Base-by-base conservation (phyloP, 208 protist species). In the Trypanosoma brucei region DNA sequence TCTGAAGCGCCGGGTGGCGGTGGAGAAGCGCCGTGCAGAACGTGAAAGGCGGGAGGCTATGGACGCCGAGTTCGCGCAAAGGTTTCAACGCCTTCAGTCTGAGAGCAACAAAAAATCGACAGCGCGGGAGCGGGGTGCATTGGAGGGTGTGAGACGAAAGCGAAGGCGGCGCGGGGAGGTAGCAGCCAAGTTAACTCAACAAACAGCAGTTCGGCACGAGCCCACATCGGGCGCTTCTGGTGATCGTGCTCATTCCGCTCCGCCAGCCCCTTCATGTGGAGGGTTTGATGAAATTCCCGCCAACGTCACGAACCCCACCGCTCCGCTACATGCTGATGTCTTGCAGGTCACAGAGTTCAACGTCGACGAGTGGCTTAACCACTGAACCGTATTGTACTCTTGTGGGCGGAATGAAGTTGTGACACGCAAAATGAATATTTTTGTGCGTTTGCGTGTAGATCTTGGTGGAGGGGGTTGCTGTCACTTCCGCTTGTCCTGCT, bases 1-100 rank as follows among this genome's bases (percentile, higher is more conserved):
- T 39, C 55, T 94, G 42, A 88, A 90, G 73, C 76, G 68, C 52
- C 83, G 88, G 1, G 79, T 70, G 22, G 68, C 75, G 34, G 59
- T 72, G 34, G 77, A 83, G 42, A 40, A 40, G 45, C 75, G 79
- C 4, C 59, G 78, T 13, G 56, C 68, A 7, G 63, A 79, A 48
- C 68, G 77, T 11, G 68, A 72, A 48, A 81, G 88, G n/a, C 73
- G 79, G 8, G 42, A 58, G 8, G 65, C 55, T 4, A 65, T 88
- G 57, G 73, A 94, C 49, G 70, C 59, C 13, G 69, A 71, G 11
- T 67, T 77, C 64, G 54, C 77, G 42, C 68, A 72, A 22, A 68
- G 87, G 22, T 56, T 75, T 14, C 50, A 64, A n/a, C 62, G 58
- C 36, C 59, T 75, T 48, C 33, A 64, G 55, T 30, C 14, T 11